These are phyloP conservation scores for Mortierella sp. DNA, from an alignment of 371 early-diverging fungal genomes.

Conservation along the genomic window DNA sequence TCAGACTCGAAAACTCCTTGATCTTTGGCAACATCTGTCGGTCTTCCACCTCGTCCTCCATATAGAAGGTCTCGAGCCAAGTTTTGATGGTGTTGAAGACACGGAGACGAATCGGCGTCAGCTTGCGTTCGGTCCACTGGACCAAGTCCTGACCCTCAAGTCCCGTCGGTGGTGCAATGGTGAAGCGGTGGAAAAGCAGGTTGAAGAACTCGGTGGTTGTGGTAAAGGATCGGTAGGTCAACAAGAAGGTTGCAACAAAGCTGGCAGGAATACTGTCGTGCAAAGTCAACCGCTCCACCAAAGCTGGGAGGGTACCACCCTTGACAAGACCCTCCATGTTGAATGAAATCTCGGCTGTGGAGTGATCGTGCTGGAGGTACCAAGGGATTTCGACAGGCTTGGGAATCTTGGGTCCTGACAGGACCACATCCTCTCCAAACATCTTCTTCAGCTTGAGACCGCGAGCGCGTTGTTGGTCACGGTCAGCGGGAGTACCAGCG, in stretches of 20 bases:
- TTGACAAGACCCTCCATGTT: constrained; percentile 85
- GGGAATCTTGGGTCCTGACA: constrained; percentile 51
- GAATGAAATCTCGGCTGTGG: constrained; percentile 78
- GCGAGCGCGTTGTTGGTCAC: constrained; percentile 9
- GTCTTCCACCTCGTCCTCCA: constrained; percentile 81
- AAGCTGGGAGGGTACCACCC: constrained; percentile 87
- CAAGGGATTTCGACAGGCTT: constrained; percentile 90
- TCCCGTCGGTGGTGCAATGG: constrained; percentile 77
- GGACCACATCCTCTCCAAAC: constrained; percentile 47
- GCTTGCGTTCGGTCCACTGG: constrained; percentile 90
- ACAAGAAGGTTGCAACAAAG: constrained; percentile 87
- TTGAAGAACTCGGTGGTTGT: constrained; percentile 82
- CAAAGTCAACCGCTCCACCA: constrained; percentile 90
- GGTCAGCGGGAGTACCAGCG: not conserved
- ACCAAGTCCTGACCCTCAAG: constrained; percentile 79
- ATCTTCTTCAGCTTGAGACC: constrained; percentile 44
- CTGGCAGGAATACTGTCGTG: constrained; percentile 85
- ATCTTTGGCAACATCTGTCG: constrained; percentile 72
- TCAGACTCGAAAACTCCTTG: constrained; percentile 72
- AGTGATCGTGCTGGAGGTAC: constrained; percentile 84
- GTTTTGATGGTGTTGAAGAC: constrained; percentile 91
- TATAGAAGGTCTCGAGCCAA: constrained; percentile 92
- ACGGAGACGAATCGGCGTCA: constrained; percentile 87
- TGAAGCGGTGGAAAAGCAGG: constrained; percentile 79
- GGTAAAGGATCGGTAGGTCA: constrained; percentile 91